Base-by-base conservation (phyloP, 768 basidiomycete species). In the Aureoboletus auriporus region DNA sequence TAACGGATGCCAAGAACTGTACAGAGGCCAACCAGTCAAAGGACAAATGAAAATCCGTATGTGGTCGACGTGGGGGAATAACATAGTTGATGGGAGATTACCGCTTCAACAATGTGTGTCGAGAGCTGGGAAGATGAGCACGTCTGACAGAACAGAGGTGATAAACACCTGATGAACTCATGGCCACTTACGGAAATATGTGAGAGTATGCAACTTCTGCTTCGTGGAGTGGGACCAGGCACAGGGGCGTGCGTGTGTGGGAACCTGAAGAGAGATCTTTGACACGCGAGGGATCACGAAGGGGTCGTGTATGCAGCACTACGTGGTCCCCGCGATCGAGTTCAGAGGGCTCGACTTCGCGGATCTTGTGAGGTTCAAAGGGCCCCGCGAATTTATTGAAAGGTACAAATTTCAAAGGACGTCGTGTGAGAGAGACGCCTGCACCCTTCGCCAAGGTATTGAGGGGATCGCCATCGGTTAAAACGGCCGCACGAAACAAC, bases 331-430 rank as follows among this genome's bases (percentile, higher is more conserved):
- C 39, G 1, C 9, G 20, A 23, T 31, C 56, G 9, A 28, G 10
- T 12, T 31, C 16, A n/a, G 46, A 46, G n/a, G 47, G 23, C 34
- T 43, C 28, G 36, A 30, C 17, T 9, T 39, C 11, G 13, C 26
- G 29, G 9, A 28, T n/a, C 39, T 17, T 26, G 39, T 39, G 23
- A 20, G 4, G 10, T 42, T 31, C 8, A 28, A 17, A 23, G 28
- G 43, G 42, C 27, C 34, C 16, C 7, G 51, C 7, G 23, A 60
- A 60, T 42, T 64, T 64, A 39, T 58, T 46, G 42, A 60, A 48
- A 39, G 62, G 49, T 7, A 66, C 66, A 26, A 66, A 66, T 17
- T 55, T 50, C 44, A 66, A 50, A 23, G 65, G 65, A 11, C 56
- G 62, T 0, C 60, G 60, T 7, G 55, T 33, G 46, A 2, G 42